These are phyloP conservation scores for Arctium lappa DNA, from an alignment of 129 eudicot species.

Conservation along the genomic window DNA sequence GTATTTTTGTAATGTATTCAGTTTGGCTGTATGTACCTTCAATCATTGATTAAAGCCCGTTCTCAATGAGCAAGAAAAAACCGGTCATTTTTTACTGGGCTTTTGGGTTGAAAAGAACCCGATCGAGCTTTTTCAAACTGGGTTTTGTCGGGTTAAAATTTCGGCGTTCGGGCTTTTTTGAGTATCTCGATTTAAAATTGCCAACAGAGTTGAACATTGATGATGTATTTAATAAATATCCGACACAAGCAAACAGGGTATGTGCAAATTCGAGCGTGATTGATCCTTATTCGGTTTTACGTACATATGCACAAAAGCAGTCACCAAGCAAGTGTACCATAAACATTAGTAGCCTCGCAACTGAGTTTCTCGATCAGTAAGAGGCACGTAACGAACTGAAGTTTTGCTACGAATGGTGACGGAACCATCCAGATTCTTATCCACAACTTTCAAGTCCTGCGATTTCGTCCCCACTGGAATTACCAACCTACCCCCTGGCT, in stretches of 20 bases:
- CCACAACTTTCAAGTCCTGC: slow-evolving; percentile 82
- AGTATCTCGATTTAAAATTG: no score
- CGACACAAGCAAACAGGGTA: neutral
- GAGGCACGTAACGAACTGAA: slow-evolving; percentile 88
- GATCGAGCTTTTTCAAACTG: neutral
- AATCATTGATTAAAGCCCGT: neutral
- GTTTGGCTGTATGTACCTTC: no score
- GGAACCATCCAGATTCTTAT: slow-evolving; percentile 75
- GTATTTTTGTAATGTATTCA: no score
- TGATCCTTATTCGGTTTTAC: neutral
- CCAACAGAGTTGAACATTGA: neutral
- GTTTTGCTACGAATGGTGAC: slow-evolving; percentile 63
- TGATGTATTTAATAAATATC: neutral
- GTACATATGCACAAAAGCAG: neutral
- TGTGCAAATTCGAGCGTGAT: neutral
- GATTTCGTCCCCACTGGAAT: slow-evolving; percentile 80
- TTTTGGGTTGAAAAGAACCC: neutral
- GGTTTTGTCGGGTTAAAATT: no score
- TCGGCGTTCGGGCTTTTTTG: no score
- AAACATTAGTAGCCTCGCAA: slow-evolving; percentile 45
- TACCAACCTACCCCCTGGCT: slow-evolving; percentile 94
- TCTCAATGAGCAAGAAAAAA: neutral
- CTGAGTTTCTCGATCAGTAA: slow-evolving; percentile 86
- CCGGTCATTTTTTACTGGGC: neutral
- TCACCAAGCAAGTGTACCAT: neutral